Conservation (phyloP, 2,329 filamentous ascomycete species). For the Chaetomiaceae sp. region DNA sequence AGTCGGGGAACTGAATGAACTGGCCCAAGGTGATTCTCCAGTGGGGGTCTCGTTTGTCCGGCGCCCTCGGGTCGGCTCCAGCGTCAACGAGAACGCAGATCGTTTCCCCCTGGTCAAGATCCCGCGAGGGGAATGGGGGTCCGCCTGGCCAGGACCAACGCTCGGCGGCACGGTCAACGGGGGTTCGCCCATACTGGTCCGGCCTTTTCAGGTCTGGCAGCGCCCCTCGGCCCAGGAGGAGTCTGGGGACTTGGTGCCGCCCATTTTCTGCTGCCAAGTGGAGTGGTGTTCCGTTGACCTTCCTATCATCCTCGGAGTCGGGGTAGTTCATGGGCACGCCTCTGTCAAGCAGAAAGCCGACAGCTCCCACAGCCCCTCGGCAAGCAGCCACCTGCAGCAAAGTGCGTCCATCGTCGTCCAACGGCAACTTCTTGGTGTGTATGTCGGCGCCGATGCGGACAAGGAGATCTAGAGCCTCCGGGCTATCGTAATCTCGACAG, state of each 20-base stretch:
- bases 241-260: neutral
- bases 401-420: neutral
- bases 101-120: neutral
- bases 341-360: constrained; percentile 1
- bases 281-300: neutral
- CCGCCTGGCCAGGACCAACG: neutral
- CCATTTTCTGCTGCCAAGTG: neutral
- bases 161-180: neutral
- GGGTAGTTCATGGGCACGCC: constrained; percentile 5
- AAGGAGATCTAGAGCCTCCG: neutral
- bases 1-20: neutral
- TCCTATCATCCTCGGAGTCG: neutral
- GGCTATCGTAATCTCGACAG: constrained; percentile 4
- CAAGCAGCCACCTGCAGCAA: constrained; percentile 3
- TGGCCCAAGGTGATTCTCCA: neutral
- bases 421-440: neutral
- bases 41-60: neutral
- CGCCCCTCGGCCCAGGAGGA: neutral
- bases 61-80: neutral
- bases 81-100: constrained; percentile 3
- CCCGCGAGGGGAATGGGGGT: neutral
- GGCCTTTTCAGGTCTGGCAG: neutral
- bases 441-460: neutral
- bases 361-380: neutral
- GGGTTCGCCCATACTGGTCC: neutral